These are phyloP conservation scores for Myxozyma melibiosi DNA, from an alignment of 805 yeast genomes.

Conservation along the genomic window DNA sequence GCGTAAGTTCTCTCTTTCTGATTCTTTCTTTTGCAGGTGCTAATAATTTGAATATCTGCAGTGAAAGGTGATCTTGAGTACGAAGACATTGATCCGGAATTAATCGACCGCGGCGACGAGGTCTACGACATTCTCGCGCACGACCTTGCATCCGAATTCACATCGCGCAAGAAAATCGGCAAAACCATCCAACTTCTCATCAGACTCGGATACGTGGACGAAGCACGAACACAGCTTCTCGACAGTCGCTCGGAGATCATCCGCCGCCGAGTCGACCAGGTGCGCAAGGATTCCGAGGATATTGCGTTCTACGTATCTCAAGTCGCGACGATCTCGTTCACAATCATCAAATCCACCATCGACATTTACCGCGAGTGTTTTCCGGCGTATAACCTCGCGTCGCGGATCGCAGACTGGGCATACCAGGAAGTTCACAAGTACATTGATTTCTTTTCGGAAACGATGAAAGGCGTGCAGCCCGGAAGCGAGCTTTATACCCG, in stretches of 20 bases:
- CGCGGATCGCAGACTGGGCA: conserved; percentile 76
- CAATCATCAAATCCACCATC: conserved; percentile 60
- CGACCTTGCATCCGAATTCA: conserved; percentile 40
- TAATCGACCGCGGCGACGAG: conserved; percentile 36
- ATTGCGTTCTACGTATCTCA: conserved; percentile 58
- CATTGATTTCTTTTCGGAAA: conserved; percentile 62
- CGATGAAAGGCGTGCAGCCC: conserved; percentile 52
- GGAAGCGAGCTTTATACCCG: conserved; percentile 4
- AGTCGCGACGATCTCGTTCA: conserved; percentile 63
- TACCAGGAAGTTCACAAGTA: conserved; percentile 63
- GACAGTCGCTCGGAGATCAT: conserved; percentile 53
- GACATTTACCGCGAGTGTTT: conserved; percentile 57
- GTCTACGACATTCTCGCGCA: conserved; percentile 43
- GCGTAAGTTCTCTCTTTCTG: conserved; percentile 26
- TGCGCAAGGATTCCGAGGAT: conserved; percentile 54
- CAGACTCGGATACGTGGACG: conserved; percentile 49
- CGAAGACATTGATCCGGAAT: conserved; percentile 32
- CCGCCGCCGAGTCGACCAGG: conserved; percentile 50
- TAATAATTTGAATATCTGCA: conserved; percentile 4
- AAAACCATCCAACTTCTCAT: conserved; percentile 42
- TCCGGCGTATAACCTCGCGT: conserved; percentile 50
- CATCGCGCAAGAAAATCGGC: conserved; percentile 39
- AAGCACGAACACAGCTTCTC: conserved; percentile 54
- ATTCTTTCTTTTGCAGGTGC: not conserved
- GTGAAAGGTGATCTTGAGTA: conserved; percentile 8